Base-by-base conservation (phyloP, 352 stramenopile genomes). In the Pythium aquatile region DNA sequence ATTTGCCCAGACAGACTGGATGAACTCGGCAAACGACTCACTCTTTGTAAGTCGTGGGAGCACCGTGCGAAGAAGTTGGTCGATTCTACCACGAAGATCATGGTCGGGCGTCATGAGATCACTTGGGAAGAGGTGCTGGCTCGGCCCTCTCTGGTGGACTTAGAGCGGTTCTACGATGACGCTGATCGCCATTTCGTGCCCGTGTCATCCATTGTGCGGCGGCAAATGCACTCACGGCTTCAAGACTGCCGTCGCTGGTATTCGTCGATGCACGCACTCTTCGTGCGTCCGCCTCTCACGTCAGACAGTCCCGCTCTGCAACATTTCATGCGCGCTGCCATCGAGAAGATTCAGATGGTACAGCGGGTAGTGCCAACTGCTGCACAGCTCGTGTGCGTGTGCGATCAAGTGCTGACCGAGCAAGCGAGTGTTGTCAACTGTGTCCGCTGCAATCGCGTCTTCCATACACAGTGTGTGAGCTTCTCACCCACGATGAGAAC, bases 171-270 rank as follows among this genome's bases (percentile, higher is more conserved):
- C 24, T 81, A 78, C 47, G 53, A 78, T 3, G 63, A 88, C 46
- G 84, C 81, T 1, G 84, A 92, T 30, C 66, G 37, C 10, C 72
- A 76, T 48, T 88, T 83, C 40, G 81, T 94, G 11, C 79, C 83
- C 0, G 71, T 69, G 16, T 84, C 82, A 5, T 93, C 83, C 8
- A 61, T 91, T 11, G 39, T 92, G 35, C 70, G 78, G 28, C 78
- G 83, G 5, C 81, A 93, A 65, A 42, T 94, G 30, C 76, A 88
- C 52, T 67, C 69, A 1, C 74, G 83, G 3, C 55, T 90, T 4
- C 81, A 94, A 42, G 83, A 92, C 59, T 90, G 81, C 26, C 79
- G 72, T 6, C 81, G 83, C 0, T 94, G 86, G 86, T 76, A 79
- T 26, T 54, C 77, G 2, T 63, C 76, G 14, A 76, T 87, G 16